Percentiles rank a stretch among this genome's conserved stretches.
phyloP scores from a whole-genome alignment of 2,329 filamentous ascomycete genomes.

The Zymoseptoria ardabiliae region DNA sequence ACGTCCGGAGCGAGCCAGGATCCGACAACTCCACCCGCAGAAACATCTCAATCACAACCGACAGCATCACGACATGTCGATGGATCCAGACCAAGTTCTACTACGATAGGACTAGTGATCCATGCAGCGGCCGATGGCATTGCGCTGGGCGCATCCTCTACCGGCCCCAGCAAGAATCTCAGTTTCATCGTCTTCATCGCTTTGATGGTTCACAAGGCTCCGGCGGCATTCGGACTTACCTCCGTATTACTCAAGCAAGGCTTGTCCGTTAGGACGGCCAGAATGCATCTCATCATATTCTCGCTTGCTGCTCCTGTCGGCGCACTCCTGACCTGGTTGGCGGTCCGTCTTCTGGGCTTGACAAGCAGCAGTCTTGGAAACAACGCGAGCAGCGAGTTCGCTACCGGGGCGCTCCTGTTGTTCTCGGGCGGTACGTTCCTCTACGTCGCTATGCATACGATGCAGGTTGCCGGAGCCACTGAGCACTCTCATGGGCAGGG shows the following conservation, averaged over 20 bases:
- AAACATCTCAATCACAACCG: constrained; percentile 6
- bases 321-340: constrained; percentile 72
- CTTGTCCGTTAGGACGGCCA: constrained; percentile 73
- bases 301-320: constrained; percentile 84
- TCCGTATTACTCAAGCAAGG: constrained; percentile 86
- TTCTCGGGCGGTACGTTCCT: constrained; percentile 95
- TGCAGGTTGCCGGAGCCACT: constrained; percentile 62
- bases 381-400: constrained; percentile 62
- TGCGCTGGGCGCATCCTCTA: constrained; percentile 79
- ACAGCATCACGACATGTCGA: neutral
- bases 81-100: constrained; percentile 30
- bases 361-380: constrained; percentile 49
- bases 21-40: constrained; percentile 11
- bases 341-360: constrained; percentile 67
- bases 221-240: constrained; percentile 88
- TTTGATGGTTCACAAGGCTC: constrained; percentile 92
- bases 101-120: constrained; percentile 90
- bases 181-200: constrained; percentile 91
- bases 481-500: constrained; percentile 45
- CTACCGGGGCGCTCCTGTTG: constrained; percentile 85
- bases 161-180: constrained; percentile 60
- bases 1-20: constrained; percentile 20
- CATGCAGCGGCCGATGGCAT: constrained; percentile 94
- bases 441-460: constrained; percentile 98
- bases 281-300: constrained; percentile 82